A percentile compares a stretch with the other conserved stretches of the same genome.
phyloP scores from a whole-genome alignment of 768 basidiomycete species.

The Austroboletus eburneus region DNA sequence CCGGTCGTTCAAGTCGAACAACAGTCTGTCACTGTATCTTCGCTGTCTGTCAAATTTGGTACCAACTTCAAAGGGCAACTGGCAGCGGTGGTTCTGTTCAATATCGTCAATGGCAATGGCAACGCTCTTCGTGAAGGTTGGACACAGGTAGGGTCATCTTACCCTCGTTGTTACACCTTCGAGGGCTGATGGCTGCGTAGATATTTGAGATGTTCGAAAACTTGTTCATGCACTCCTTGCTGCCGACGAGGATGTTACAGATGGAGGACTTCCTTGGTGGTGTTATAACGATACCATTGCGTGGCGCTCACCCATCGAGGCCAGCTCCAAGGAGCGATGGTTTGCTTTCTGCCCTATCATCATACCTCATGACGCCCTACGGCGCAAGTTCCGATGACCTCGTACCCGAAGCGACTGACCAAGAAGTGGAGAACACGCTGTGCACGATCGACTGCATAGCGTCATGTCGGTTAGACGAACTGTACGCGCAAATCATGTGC shows the following conservation, averaged over 20 bases:
- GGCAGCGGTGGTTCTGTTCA: conserved; percentile 95
- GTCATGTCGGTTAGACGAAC: conserved; percentile 88
- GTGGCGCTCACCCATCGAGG: conserved; percentile 64
- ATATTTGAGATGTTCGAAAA: conserved; percentile 99
- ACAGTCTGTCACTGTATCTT: conserved; percentile 85
- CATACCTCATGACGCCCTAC: conserved; percentile 96
- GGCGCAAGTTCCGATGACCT: conserved; percentile 65
- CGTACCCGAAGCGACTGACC: conserved; percentile 85
- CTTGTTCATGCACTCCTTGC: conserved; percentile 87
- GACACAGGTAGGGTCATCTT: conserved; percentile 61
- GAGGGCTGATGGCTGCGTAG: conserved; percentile 35
- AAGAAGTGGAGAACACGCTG: conserved; percentile 90
- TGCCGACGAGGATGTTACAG: conserved; percentile 87
- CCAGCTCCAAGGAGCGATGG: conserved; percentile 74
- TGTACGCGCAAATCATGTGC: conserved; percentile 91
- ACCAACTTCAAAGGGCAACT: conserved; percentile 94
- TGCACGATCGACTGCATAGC: conserved; percentile 94
- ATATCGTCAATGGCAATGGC: conserved; percentile 95
- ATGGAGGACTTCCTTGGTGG: conserved; percentile 99
- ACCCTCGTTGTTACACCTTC: background rate
- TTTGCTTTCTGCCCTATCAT: conserved; percentile 87
- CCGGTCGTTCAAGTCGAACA: conserved; percentile 89
- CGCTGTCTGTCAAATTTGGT: conserved; percentile 89
- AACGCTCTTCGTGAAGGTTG: conserved; percentile 93
- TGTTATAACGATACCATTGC: conserved; percentile 85